A percentile compares a stretch with the other conserved stretches of the same genome.
phyloP scores from a whole-genome alignment of 2,329 filamentous ascomycete genomes.

The Pyrenochaeta sp. region DNA sequence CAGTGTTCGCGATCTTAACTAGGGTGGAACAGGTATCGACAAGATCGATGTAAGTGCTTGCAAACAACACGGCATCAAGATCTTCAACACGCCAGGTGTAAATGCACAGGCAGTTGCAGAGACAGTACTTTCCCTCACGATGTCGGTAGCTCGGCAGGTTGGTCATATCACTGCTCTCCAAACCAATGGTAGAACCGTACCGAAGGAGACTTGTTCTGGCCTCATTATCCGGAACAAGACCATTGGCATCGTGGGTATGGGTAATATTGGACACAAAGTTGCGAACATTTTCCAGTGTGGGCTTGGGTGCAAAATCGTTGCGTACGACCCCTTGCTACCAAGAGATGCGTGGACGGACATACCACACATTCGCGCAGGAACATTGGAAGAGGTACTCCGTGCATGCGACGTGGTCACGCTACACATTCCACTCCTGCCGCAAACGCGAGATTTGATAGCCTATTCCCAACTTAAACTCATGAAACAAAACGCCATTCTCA shows the following conservation, averaged over 20 bases:
- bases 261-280: conserved; percentile 37
- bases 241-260: conserved; percentile 59
- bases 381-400: conserved; percentile 18
- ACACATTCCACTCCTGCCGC: conserved; percentile 26
- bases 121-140: conserved; percentile 47
- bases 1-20: too few species aligned
- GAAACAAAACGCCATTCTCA: conserved; percentile 52
- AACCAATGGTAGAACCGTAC: conserved; percentile 44
- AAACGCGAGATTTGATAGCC: conserved; percentile 39
- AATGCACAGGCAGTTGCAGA: conserved; percentile 56
- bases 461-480: conserved; percentile 52
- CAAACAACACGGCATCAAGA: conserved; percentile 49
- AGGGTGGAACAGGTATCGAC: too few species aligned
- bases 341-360: conserved; percentile 50
- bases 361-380: conserved; percentile 29
- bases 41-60: conserved; percentile 54
- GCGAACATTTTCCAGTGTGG: conserved; percentile 32
- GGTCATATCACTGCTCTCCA: conserved; percentile 34
- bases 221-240: conserved; percentile 54
- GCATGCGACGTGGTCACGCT: conserved; percentile 29
- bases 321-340: conserved; percentile 52
- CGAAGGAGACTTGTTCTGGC: conserved; percentile 55
- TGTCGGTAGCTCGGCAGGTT: conserved; percentile 38
- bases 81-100: conserved; percentile 59
- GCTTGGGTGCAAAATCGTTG: conserved; percentile 54